These are phyloP conservation scores for Phytophthora melonis DNA, from an alignment of 352 stramenopile genomes.

Conservation along the genomic window DNA sequence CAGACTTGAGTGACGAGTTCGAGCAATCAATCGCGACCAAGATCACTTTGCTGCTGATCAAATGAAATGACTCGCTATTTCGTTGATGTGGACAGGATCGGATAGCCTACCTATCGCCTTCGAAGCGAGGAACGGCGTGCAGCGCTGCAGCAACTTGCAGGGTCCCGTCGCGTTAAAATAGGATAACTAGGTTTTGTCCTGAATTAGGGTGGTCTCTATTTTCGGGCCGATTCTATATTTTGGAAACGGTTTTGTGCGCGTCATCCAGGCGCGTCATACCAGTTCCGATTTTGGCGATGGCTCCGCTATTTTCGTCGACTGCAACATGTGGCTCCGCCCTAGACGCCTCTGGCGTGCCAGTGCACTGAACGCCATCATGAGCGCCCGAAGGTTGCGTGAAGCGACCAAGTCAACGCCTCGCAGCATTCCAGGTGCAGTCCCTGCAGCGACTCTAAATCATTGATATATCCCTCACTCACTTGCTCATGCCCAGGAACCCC, in stretches of 20 bases:
- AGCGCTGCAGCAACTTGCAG: not conserved
- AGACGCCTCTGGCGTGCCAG: not conserved
- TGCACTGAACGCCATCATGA: slow-evolving; percentile 33
- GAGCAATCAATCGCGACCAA: slow-evolving; percentile 8
- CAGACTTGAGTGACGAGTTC: not conserved
- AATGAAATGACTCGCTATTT: slow-evolving; percentile 5
- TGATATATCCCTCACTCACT: not conserved
- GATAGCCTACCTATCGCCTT: not conserved
- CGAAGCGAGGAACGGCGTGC: no score
- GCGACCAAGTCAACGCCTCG: slow-evolving; percentile 35
- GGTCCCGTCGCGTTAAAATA: no score
- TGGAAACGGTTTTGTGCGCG: slow-evolving; percentile 8
- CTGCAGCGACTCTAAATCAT: not conserved
- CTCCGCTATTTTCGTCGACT: slow-evolving; percentile 34
- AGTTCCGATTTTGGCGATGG: slow-evolving; percentile 26
- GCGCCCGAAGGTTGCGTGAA: slow-evolving; percentile 45
- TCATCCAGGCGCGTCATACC: slow-evolving; percentile 12
- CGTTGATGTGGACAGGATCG: slow-evolving; percentile 15
- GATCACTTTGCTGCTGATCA: slow-evolving; percentile 2
- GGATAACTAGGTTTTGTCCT: not conserved
- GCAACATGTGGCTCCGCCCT: slow-evolving; percentile 12
- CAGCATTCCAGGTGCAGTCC: slow-evolving; percentile 19
- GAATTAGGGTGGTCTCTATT: slow-evolving; percentile 11
- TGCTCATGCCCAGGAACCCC: slow-evolving; percentile 6
- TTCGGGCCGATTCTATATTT: slow-evolving; percentile 27